Conservation (phyloP, 202 grass and related monocot species). For the Thinopyrum obtusiflorum region DNA sequence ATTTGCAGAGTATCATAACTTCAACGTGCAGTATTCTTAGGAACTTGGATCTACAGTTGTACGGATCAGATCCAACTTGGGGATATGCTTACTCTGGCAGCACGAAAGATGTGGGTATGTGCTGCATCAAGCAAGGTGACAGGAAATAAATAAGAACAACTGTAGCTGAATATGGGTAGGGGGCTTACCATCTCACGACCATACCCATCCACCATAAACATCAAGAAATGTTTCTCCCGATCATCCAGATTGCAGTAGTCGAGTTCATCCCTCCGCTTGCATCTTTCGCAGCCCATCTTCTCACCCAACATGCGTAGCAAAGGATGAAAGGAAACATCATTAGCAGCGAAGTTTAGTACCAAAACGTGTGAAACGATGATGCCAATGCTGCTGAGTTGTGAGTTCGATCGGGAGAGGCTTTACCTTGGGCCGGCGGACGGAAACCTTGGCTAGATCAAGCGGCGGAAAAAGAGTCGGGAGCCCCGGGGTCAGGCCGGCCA, state of each 20-base stretch:
- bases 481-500: background rate
- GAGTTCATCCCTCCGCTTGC: conserved; percentile 6
- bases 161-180: background rate
- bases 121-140: background rate
- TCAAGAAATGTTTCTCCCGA: conserved; percentile 1
- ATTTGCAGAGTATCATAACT: background rate
- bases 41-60: background rate
- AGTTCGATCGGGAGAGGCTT: background rate
- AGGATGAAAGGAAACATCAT: background rate
- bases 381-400: background rate
- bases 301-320: background rate
- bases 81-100: background rate
- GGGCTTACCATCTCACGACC: background rate
- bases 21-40: background rate
- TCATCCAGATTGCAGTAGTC: conserved; percentile 20
- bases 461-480: background rate
- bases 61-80: background rate
- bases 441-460: background rate
- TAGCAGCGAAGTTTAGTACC: background rate
- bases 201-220: background rate
- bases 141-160: background rate
- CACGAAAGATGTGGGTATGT: background rate
- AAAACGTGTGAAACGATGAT: background rate
- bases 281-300: conserved; percentile 5
- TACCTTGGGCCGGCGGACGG: background rate